Evolutionary conservation across 2,329 filamentous ascomycete genomes (phyloP).

Genomic region (Penicillium crustosum): DNA sequence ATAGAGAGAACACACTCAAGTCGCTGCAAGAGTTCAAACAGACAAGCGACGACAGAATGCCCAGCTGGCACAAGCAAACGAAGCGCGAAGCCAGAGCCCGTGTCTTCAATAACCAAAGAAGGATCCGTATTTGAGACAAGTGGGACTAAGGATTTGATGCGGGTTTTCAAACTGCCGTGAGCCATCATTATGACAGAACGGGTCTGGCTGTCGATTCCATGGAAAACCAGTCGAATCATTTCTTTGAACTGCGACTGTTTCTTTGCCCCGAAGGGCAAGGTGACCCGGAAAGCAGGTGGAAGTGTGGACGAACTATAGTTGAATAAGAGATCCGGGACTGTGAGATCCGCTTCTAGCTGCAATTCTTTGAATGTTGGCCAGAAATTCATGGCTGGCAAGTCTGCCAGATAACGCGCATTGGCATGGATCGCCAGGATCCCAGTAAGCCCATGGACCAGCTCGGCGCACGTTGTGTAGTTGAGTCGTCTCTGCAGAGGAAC

Average conservation of each 20-base stretch:
- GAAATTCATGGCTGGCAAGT: slow-evolving; percentile 30
- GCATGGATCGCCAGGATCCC: slow-evolving; percentile 41
- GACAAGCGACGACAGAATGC: slow-evolving; percentile 34
- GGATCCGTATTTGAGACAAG: slow-evolving; percentile 31
- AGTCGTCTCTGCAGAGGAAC: slow-evolving; percentile 21
- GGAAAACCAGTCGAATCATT: slow-evolving; percentile 40
- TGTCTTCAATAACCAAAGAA: slow-evolving; percentile 36
- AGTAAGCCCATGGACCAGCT: slow-evolving; percentile 37
- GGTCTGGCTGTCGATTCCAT: slow-evolving; percentile 37
- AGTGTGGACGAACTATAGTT: slow-evolving; percentile 34
- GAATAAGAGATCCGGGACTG: slow-evolving; percentile 38
- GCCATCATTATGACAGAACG: slow-evolving; percentile 38
- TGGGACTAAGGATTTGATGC: slow-evolving; percentile 28
- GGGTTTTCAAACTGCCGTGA: slow-evolving; percentile 34
- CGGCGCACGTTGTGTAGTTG: slow-evolving; percentile 33
- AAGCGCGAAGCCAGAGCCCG: slow-evolving; percentile 39
- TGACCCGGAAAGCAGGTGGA: slow-evolving; percentile 32
- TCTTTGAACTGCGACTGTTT: slow-evolving; percentile 34
- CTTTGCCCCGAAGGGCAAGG: slow-evolving; percentile 27
- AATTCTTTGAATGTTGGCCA: slow-evolving; percentile 33
- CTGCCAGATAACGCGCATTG: slow-evolving; percentile 37
- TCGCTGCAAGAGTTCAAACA: slow-evolving; percentile 41
- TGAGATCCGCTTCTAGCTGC: slow-evolving; percentile 30
- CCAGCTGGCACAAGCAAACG: slow-evolving; percentile 40
- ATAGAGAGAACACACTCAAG: slow-evolving; percentile 40